These are phyloP conservation scores for Apiotrichum laibachii DNA, from an alignment of 1,284 basidiomycete species.

Conservation along the genomic window DNA sequence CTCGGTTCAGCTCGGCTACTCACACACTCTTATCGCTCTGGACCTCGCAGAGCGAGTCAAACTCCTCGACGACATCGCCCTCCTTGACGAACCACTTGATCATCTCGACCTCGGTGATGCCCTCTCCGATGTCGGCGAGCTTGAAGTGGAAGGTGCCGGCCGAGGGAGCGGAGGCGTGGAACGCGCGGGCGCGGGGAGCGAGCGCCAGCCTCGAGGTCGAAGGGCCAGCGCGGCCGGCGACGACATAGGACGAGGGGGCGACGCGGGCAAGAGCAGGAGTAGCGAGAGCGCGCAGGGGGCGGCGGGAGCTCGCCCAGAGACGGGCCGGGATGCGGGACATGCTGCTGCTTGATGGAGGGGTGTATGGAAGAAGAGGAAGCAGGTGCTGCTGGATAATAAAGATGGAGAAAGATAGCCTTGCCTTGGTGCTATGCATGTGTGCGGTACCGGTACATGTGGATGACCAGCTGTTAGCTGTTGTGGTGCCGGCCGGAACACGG, in stretches of 20 bases:
- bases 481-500: not conserved
- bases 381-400: not conserved
- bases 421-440: too few species aligned
- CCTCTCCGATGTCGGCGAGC: conserved; percentile 94
- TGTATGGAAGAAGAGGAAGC: not conserved
- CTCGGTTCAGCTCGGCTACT: conserved; percentile 18
- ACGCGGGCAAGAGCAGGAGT: not conserved
- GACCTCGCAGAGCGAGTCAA: conserved; percentile 87
- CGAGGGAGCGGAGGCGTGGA: conserved; percentile 15
- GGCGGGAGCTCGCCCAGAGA: conserved; percentile 3
- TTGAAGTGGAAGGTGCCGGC: conserved; percentile 59
- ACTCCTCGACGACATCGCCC: conserved; percentile 64
- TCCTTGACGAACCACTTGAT: conserved; percentile 77
- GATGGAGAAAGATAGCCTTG: not conserved
- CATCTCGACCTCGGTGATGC: conserved; percentile 78
- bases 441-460: too few species aligned
- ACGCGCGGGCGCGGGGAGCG: conserved; percentile 4
- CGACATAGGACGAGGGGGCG: conserved; percentile 5
- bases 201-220: not conserved
- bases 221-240: conserved; percentile 4
- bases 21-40: conserved; percentile 75
- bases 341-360: not conserved
- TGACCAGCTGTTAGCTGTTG: not conserved
- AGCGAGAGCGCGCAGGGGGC: not conserved
- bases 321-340: conserved; percentile 7